These are phyloP conservation scores for Suhomyces ambrosiae DNA, from an alignment of 1,139 yeast genomes.

Conservation along the genomic window DNA sequence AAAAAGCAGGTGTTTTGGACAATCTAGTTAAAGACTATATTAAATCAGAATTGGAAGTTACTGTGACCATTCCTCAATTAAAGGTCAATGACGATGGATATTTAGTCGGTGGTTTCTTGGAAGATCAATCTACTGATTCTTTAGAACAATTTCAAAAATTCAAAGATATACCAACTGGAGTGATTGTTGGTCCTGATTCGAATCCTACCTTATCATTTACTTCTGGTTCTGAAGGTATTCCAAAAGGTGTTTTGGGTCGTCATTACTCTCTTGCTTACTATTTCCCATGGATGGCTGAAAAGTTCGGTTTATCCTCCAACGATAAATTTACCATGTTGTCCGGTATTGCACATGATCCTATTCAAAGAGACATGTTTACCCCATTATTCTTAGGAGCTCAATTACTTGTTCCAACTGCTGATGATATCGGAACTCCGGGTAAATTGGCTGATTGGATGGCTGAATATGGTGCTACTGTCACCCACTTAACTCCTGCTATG, in stretches of 20 bases:
- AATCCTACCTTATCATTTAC: constrained; percentile 96
- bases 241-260: constrained; percentile 98
- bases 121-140: constrained; percentile 43
- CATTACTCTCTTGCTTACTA: constrained; percentile 95
- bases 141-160: constrained; percentile 49
- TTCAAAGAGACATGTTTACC: constrained; percentile 98
- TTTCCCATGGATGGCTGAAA: constrained; percentile 97
- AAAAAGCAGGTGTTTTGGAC: constrained; percentile 85
- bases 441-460: constrained; percentile 97
- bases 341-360: constrained; percentile 99
- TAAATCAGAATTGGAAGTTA: constrained; percentile 65
- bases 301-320: constrained; percentile 71
- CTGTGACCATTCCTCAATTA: constrained; percentile 74
- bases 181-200: constrained; percentile 96
- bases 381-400: constrained; percentile 96
- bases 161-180: constrained; percentile 70
- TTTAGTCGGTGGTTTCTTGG: constrained; percentile 57
- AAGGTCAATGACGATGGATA: constrained; percentile 78
- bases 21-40: constrained; percentile 78
- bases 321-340: constrained; percentile 96
- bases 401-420: constrained; percentile 88
- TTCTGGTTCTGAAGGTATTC: constrained; percentile 98
- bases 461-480: constrained; percentile 85
- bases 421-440: constrained; percentile 98
- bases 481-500: constrained; percentile 99